Percentiles rank a stretch among this genome's conserved stretches.
phyloP scores from a whole-genome alignment of 2,329 filamentous ascomycete genomes.

The Basipetospora chlamydospora region DNA sequence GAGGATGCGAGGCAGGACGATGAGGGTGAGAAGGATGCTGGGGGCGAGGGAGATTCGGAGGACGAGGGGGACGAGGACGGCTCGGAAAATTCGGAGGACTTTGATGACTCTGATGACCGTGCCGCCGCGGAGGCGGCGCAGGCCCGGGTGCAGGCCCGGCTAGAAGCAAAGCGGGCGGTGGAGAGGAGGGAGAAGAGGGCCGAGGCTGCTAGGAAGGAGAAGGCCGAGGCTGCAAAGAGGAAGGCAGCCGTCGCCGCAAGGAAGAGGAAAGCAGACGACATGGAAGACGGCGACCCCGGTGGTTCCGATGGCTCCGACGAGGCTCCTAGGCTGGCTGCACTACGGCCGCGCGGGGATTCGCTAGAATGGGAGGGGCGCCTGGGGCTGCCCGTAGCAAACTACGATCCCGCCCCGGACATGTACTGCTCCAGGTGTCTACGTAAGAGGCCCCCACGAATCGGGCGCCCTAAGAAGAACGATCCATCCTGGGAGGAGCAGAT shows the following conservation, averaged over 20 bases:
- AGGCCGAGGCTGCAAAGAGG: neutral
- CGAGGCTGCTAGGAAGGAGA: too few relatives aligned
- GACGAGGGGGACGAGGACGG: neutral
- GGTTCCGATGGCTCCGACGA: too few relatives aligned
- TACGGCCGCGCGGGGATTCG: neutral
- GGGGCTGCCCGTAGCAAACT: neutral
- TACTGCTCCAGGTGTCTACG: slow-evolving; percentile 1
- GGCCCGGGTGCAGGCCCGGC: too few relatives aligned
- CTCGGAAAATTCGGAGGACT: too few relatives aligned
- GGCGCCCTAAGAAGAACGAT: neutral
- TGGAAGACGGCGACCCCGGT: too few relatives aligned
- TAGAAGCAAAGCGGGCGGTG: too few relatives aligned
- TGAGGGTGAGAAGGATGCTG: neutral
- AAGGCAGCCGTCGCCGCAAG: neutral
- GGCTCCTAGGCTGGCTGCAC: too few relatives aligned
- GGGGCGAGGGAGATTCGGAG: neutral
- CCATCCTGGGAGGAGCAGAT: neutral
- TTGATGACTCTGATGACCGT: too few relatives aligned
- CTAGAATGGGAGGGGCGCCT: neutral
- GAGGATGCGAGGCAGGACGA: neutral
- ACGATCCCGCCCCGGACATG: neutral
- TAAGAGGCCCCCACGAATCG: neutral
- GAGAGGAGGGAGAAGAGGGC: too few relatives aligned
- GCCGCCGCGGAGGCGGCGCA: too few relatives aligned
- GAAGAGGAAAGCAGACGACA: too few relatives aligned